Conservation (phyloP, 768 basidiomycete species). For the Macrolepiota albuminosa region DNA sequence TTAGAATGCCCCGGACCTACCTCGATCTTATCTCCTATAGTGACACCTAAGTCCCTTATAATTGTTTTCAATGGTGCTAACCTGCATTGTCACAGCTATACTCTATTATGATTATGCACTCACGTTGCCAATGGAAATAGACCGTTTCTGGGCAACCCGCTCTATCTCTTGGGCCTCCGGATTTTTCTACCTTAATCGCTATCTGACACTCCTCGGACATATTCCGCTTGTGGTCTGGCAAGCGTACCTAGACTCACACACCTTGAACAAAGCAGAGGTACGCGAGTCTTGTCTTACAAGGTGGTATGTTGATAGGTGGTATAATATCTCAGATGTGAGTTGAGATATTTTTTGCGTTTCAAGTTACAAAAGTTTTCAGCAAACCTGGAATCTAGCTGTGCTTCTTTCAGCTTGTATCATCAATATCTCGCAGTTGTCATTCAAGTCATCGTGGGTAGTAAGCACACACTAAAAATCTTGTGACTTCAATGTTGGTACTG, state of each 20-base stretch:
- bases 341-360: background rate
- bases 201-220: conserved; percentile 34
- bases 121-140: conserved; percentile 39
- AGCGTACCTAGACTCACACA: conserved; percentile 25
- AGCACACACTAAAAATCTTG: background rate
- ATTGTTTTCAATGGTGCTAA: background rate
- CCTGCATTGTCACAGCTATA: conserved; percentile 25
- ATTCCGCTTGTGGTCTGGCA: conserved; percentile 27
- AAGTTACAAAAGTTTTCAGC: background rate
- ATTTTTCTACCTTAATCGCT: conserved; percentile 43
- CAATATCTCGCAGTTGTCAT: conserved; percentile 28
- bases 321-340: conserved; percentile 3
- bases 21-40: conserved; percentile 15
- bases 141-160: conserved; percentile 37
- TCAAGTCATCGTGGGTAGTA: conserved; percentile 34
- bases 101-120: conserved; percentile 48
- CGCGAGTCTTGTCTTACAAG: background rate
- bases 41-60: background rate
- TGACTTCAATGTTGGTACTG: background rate
- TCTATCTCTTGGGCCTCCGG: conserved; percentile 27
- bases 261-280: conserved; percentile 21
- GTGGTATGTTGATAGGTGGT: background rate
- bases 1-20: conserved; percentile 8
- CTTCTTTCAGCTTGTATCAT: conserved; percentile 20
- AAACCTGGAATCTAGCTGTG: conserved; percentile 18